phyloP scores from a whole-genome alignment of 225 moss, liverwort and hornwort genomes.

The Pleurozium schreberi region DNA sequence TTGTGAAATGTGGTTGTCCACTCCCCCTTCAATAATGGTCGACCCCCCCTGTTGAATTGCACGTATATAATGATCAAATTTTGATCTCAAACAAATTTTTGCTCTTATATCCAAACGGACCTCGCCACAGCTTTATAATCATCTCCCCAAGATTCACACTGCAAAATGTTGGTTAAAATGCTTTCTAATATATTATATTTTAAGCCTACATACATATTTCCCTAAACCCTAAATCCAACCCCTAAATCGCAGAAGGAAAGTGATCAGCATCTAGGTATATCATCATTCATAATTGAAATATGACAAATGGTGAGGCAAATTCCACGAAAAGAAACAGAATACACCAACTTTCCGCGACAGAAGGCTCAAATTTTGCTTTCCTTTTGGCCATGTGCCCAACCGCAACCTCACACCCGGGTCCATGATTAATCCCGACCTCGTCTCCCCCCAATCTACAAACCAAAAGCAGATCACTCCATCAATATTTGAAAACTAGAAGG shows the following conservation, averaged over 20 bases:
- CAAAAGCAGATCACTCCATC: not conserved
- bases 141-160: not conserved
- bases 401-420: not conserved
- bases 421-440: not conserved
- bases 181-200: not conserved
- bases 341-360: conserved; percentile 17
- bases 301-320: not conserved
- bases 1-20: not conserved
- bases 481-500: not conserved
- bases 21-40: not conserved
- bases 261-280: not conserved
- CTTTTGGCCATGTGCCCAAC: not conserved
- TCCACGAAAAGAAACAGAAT: not conserved
- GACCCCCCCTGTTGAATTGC: not conserved
- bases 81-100: not conserved
- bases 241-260: not conserved
- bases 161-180: not conserved
- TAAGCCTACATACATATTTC: not conserved
- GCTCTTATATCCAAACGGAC: not conserved
- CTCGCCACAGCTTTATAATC: not conserved
- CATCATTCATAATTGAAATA: not conserved
- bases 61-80: not conserved
- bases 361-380: conserved; percentile 8
- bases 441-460: conserved; percentile 5
- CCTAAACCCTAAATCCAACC: not conserved